Evolutionary conservation across 306 rosid species (phyloP).

Genomic region (Glycine tomentella): DNA sequence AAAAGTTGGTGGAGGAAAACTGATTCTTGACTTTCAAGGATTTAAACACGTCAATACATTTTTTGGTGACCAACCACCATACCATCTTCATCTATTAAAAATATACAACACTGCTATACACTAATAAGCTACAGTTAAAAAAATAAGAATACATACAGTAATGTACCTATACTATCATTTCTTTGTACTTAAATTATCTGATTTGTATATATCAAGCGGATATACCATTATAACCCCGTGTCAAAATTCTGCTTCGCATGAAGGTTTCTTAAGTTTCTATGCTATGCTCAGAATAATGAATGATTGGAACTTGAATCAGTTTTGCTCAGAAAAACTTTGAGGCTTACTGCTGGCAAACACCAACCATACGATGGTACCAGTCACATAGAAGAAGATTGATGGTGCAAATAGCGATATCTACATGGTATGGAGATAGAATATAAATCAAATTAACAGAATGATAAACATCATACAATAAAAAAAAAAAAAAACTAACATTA

Average conservation of each 20-base stretch:
- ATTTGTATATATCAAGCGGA: conserved; percentile 6
- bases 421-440: conserved; percentile 44
- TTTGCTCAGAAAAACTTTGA: conserved; percentile 69
- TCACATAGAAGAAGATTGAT: conserved; percentile 94
- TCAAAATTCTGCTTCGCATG: conserved; percentile 44
- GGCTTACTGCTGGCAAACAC: conserved; percentile 94
- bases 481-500: background rate
- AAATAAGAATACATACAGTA: background rate
- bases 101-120: conserved; percentile 24
- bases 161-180: conserved; percentile 45
- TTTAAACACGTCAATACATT: conserved; percentile 30
- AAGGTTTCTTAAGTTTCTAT: conserved; percentile 41
- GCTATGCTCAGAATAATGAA: conserved; percentile 44
- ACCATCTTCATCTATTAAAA: conserved; percentile 34
- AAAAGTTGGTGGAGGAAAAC: conserved; percentile 30
- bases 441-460: conserved; percentile 27
- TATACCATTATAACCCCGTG: conserved; percentile 35
- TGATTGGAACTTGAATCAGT: conserved; percentile 41
- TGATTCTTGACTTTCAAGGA: conserved; percentile 47
- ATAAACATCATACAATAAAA: background rate
- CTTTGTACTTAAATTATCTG: conserved; percentile 41
- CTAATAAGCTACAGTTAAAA: background rate
- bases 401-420: conserved; percentile 89
- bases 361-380: conserved; percentile 86
- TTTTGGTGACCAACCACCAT: conserved; percentile 47